Evolutionary conservation across 1,139 yeast species (phyloP).

Genomic region (Nakaseomyces bracarensis): DNA sequence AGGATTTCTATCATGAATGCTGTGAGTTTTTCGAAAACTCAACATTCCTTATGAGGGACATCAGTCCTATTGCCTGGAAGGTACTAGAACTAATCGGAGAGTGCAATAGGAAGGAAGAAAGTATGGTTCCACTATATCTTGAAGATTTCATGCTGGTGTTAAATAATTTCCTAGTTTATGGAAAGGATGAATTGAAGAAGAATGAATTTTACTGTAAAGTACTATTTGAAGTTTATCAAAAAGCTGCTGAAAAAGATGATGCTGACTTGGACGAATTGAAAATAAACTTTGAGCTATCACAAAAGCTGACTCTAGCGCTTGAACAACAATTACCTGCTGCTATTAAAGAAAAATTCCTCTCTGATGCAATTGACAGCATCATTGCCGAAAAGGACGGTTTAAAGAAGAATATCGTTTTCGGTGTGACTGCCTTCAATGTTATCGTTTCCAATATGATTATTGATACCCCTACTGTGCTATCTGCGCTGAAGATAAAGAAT

Average conservation of each 20-base stretch:
- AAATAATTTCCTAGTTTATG: constrained; percentile 72
- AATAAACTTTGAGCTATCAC: constrained; percentile 30
- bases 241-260: constrained; percentile 30
- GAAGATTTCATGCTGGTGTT: constrained; percentile 73
- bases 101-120: constrained; percentile 47
- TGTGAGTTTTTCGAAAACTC: constrained; percentile 83
- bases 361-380: constrained; percentile 26
- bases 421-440: constrained; percentile 56
- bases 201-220: constrained; percentile 29
- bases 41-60: constrained; percentile 61
- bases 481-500: constrained; percentile 41
- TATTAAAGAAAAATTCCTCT: constrained; percentile 23
- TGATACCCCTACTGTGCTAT: constrained; percentile 49
- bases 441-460: constrained; percentile 58
- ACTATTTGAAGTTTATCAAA: constrained; percentile 26
- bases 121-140: constrained; percentile 45
- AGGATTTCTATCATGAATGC: constrained; percentile 74
- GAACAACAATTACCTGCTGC: constrained; percentile 26
- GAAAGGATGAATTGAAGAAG: constrained; percentile 43
- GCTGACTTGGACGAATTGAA: constrained; percentile 28
- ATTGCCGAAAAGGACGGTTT: constrained; percentile 25
- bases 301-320: constrained; percentile 31
- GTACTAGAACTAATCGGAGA: constrained; percentile 49
- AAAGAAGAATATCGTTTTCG: constrained; percentile 38
- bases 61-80: constrained; percentile 74